Percentiles rank a stretch among this genome's conserved stretches.
Conservation (phyloP, 768 basidiomycete genomes). For the Auricularia cornea region DNA sequence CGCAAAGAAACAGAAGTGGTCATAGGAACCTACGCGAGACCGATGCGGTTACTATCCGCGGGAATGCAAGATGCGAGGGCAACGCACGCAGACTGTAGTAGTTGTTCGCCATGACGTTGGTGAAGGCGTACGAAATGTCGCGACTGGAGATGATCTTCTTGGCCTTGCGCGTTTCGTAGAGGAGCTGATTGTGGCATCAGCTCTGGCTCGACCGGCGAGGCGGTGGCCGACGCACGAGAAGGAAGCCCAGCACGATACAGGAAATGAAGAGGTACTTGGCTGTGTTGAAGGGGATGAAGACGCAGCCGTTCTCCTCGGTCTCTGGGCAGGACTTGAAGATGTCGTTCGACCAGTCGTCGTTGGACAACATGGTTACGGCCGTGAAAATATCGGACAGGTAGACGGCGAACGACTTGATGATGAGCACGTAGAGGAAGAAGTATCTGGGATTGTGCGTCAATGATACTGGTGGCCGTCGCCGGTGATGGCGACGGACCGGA, state of each 20-base stretch:
- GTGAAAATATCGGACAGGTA: slow-evolving; percentile 98
- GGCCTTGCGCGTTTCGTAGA: slow-evolving; percentile 86
- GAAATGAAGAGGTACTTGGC: slow-evolving; percentile 97
- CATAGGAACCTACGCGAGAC: slow-evolving; percentile 65
- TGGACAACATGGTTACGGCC: slow-evolving; percentile 91
- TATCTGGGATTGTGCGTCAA: slow-evolving; percentile 45
- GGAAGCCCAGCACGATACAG: slow-evolving; percentile 97
- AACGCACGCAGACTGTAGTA: slow-evolving; percentile 89
- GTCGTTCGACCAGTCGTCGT: slow-evolving; percentile 81
- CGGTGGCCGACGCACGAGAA: slow-evolving; percentile 58
- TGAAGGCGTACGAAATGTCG: slow-evolving; percentile 97
- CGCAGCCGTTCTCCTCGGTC: slow-evolving; percentile 49
- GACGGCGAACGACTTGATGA: slow-evolving; percentile 93
- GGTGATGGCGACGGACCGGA: slow-evolving; percentile 50
- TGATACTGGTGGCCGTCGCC: not conserved
- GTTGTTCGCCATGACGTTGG: slow-evolving; percentile 93
- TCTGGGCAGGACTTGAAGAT: slow-evolving; percentile 71
- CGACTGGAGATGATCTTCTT: slow-evolving; percentile 91
- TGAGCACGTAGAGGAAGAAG: slow-evolving; percentile 84
- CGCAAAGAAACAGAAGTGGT: slow-evolving; percentile 97
- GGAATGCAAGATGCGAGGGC: not conserved
- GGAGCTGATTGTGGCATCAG: slow-evolving; percentile 42
- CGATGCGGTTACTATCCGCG: slow-evolving; percentile 2
- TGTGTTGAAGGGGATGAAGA: slow-evolving; percentile 77
- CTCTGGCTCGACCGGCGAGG: not conserved